These are phyloP conservation scores for Neurospora discreta DNA, from an alignment of 495 filamentous ascomycete genomes.

Conservation along the genomic window DNA sequence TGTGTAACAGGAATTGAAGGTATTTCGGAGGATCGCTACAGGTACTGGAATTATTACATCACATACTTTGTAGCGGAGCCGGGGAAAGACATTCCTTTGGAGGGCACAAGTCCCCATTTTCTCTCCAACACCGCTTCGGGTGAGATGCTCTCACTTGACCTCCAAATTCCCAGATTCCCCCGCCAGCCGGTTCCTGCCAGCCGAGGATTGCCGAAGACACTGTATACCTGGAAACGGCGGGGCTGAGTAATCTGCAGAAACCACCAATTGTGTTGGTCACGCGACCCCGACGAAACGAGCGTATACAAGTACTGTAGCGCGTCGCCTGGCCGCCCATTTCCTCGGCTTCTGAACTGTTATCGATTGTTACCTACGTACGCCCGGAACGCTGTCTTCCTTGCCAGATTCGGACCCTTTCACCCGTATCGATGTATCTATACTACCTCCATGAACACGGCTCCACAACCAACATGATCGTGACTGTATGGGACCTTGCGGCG, in stretches of 20 bases:
- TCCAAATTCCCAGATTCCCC: neutral
- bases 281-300: neutral
- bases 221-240: neutral
- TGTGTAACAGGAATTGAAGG: neutral
- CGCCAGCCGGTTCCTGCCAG: conserved; percentile 8
- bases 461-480: neutral
- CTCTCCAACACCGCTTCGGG: neutral
- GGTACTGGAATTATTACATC: neutral
- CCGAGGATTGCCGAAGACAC: conserved; percentile 28
- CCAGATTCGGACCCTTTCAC: neutral
- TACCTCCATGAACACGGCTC: neutral
- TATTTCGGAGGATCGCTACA: neutral
- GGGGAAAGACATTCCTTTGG: neutral
- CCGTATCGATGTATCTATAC: too few relatives aligned
- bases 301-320: neutral
- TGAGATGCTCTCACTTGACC: neutral
- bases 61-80: neutral
- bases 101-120: neutral
- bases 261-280: neutral
- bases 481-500: neutral
- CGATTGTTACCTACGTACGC: neutral
- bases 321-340: neutral
- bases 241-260: neutral
- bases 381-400: neutral
- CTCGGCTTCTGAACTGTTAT: neutral